Percentiles rank a stretch among this genome's conserved stretches.
phyloP scores from a whole-genome alignment of 2,329 filamentous ascomycete species.

The Tolypocladium ovalisporum region DNA sequence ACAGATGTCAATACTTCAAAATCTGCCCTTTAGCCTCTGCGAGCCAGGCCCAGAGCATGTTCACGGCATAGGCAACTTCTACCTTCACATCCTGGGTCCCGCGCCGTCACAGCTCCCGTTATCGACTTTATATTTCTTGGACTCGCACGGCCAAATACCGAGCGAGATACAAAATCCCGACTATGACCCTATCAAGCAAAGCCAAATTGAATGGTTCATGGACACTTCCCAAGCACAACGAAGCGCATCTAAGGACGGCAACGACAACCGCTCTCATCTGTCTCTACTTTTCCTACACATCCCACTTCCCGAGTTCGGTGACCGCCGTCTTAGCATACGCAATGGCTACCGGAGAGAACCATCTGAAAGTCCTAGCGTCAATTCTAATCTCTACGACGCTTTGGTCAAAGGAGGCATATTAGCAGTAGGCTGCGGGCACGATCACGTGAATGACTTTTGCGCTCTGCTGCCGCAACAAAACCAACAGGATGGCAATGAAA shows the following conservation, averaged over 20 bases:
- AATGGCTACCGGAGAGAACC: slow-evolving; percentile 16
- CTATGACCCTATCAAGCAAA: slow-evolving; percentile 17
- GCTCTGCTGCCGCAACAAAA: slow-evolving; percentile 13
- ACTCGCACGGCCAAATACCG: slow-evolving; percentile 17
- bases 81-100: slow-evolving; percentile 11
- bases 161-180: slow-evolving; percentile 13
- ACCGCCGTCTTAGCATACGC: slow-evolving; percentile 12
- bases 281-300: background rate
- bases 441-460: slow-evolving; percentile 22
- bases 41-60: slow-evolving; percentile 13
- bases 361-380: slow-evolving; percentile 15
- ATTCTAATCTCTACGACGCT: slow-evolving; percentile 19
- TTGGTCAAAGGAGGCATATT: slow-evolving; percentile 14
- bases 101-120: slow-evolving; percentile 12
- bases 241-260: slow-evolving; percentile 2
- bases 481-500: slow-evolving; percentile 7
- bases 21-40: slow-evolving; percentile 15
- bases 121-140: slow-evolving; percentile 16
- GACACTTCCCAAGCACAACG: slow-evolving; percentile 13
- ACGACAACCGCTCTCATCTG: background rate
- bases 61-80: slow-evolving; percentile 18
- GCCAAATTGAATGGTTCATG: slow-evolving; percentile 20
- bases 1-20: slow-evolving; percentile 16
- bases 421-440: slow-evolving; percentile 19
- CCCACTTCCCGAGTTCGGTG: slow-evolving; percentile 14